phyloP scores from a whole-genome alignment of 2,329 filamentous ascomycete species.

The Phaeosphaeria sp. region DNA sequence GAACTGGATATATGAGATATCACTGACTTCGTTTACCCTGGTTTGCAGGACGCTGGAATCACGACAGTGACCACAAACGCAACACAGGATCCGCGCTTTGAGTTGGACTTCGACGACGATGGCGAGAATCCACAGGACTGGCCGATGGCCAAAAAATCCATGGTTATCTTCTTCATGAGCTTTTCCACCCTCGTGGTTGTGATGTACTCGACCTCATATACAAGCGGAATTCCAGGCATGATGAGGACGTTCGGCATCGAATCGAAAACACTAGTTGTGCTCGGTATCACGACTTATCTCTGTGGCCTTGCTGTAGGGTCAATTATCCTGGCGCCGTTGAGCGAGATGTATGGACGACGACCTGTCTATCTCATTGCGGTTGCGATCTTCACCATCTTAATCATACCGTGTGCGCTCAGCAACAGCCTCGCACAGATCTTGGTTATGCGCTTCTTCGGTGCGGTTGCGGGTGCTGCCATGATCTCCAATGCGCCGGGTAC shows the following conservation, averaged over 20 bases:
- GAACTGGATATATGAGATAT: no score
- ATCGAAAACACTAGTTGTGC: constrained; percentile 67
- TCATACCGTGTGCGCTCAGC: constrained; percentile 75
- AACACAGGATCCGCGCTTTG: constrained; percentile 64
- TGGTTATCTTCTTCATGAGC: constrained; percentile 62
- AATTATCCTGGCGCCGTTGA: constrained; percentile 75
- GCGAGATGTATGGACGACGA: constrained; percentile 71
- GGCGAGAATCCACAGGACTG: constrained; percentile 73
- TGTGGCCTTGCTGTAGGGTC: constrained; percentile 75
- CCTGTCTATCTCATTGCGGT: constrained; percentile 73
- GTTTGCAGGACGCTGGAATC: constrained; percentile 28
- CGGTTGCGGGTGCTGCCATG: constrained; percentile 78
- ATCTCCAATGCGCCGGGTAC: constrained; percentile 84
- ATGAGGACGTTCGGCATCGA: constrained; percentile 68
- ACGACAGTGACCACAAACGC: constrained; percentile 44
- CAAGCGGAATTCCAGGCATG: constrained; percentile 73
- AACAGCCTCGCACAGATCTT: constrained; percentile 72
- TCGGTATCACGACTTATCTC: constrained; percentile 81
- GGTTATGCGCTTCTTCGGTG: constrained; percentile 76
- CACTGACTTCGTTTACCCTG: no score
- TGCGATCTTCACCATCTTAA: constrained; percentile 68
- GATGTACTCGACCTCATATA: constrained; percentile 78
- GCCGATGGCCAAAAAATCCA: constrained; percentile 64
- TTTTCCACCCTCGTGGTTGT: constrained; percentile 60
- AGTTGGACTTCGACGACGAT: constrained; percentile 71